Base-by-base conservation (phyloP, 805 yeast species). In the Suhomyces canberraensis region DNA sequence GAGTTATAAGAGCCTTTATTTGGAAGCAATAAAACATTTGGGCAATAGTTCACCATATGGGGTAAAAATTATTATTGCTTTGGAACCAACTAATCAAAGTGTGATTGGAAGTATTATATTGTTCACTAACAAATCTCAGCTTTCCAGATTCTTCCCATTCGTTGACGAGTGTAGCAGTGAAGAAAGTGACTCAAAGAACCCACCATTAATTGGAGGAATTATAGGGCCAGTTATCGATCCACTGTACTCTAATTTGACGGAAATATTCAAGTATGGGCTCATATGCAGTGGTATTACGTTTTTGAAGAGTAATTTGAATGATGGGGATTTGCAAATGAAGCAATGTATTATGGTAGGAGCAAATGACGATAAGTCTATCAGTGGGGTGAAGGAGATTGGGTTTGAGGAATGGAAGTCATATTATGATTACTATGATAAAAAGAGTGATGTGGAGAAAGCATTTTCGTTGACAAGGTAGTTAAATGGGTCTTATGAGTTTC, bases 241-340 rank as follows among this genome's bases (percentile, higher is more conserved):
- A 14, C 62, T 64, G 29, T 75, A 75, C 50, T 68, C 72, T 18
- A 75, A 73, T 42, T 64, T 78, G 46, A 67, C 73, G 6, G 76
- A 74, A 36, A 75, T 77, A 3, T 73, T 78, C 56, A 73, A 68
- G 40, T 64, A 71, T 44, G 84, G 84, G 0, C 65, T 78, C 40
- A 72, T 78, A 8, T 77, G 81, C 43, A 71, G 81, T 35, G 78
- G 72, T 5, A 69, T 75, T 11, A 67, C 78, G 5, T 73, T 64
- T 40, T 56, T 72, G 41, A 73, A 71, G 46, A 47, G 62, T 14
- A 45, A 54, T 30, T 51, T 53, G 37, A 52, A 46, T 25, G 66
- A 56, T 17, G 51, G 50, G 8, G 51, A 52, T 11, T 26, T 42
- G 11, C 45, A 42, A 33, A 57, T 66, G 50, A 52, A 58, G 30